Evolutionary conservation across 257 asterid species (phyloP), one percentile per base, ranked within the genome.

Genomic region (Plantago ovata): DNA sequence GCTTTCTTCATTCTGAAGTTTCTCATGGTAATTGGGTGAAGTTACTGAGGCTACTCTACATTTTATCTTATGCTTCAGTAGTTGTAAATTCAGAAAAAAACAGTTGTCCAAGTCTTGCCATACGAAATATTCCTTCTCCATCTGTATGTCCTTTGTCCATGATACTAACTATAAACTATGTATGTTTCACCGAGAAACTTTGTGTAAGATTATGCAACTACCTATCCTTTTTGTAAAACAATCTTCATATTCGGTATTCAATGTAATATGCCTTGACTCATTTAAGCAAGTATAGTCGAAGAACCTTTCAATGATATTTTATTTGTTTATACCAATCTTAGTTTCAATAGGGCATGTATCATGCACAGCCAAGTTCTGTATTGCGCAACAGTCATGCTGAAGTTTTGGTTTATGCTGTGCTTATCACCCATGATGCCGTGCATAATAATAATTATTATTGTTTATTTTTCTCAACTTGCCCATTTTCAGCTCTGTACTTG

Each of bases 51-150:
- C 39, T 53, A 4, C 58, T 63, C 12, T 44, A 49, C 21, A n/a
- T 45, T 10, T 58, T 28, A 46, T 67, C 50, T 56, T 69, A 6
- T 62, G 33, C 23, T 58, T 58, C 62, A 58, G 72, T 54, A 66
- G 16, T 64, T 49, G 39, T 42, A 20, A 7, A 24, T 42, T 40
- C 57, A 60, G 63, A 53, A 55, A 39, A 22, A 45, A 59, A n/a
- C n/a, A n/a, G n/a, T n/a, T 68, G 62, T 56, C 21, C 44, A 21
- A 8, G 21, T 13, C 60, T 24, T 54, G 64, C 62, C 14, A 54
- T 48, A 28, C 61, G 10, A 32, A 24, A 13, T 52, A 28, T n/a
- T 15, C 23, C 7, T 45, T 44, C 21, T 46, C 32, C 10, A 54
- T 56, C 38, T 53, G 19, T 38, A 40, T 64, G 63, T 62, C 38